Base-by-base conservation (phyloP, 108 stramenopile species). In the Epithemia pelagica region DNA sequence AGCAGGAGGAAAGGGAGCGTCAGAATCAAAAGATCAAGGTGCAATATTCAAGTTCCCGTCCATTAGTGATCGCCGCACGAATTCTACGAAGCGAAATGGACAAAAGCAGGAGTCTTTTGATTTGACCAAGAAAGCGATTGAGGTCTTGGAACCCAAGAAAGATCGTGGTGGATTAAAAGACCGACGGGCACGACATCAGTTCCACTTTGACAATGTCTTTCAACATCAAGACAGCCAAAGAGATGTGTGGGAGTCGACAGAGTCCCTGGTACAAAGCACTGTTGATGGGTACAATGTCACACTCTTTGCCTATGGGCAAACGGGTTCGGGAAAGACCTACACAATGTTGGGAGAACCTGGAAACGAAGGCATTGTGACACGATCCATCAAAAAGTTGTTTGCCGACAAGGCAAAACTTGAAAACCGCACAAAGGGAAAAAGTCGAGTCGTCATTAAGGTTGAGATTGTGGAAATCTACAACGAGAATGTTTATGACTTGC, bases 391-490 rank as follows among this genome's bases (percentile, higher is more conserved):
- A 28, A 93, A 91, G 68, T 69, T 97, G 21, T 97, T 96, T 70
- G 75, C 64, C 1, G 77, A 86, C 25, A 90, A 90, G 77, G 15
- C 28, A 0, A 71, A 77, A 51, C 78, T 93, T 51, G 82, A 80
- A 63, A 61, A 52, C 18, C 61, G 71, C 18, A 72, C 72, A 59
- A 71, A 68, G 20, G 80, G 75, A n/a, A 71, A 76, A 28, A 82
- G 74, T 30, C 58, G 30, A 28, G 88, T 99, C 28, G 61, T 73
- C 21, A 76, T 98, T 27, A 67, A 68, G 30, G 82, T 95, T 24
- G 94, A 95, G 71, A 77, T 99, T 61, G 84, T 99, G n/a, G 98
- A 99, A 71, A 89, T 99, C 7, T 98, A 99, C 87, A 98, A 97
- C 70, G 97, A 97, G 66, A 81, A 96, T 24, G 87, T 99, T n/a